Evolutionary conservation across 106 monocot genomes (phyloP), one percentile per base, ranked within the genome.

Genomic region (Alisma plantagoaquatica): DNA sequence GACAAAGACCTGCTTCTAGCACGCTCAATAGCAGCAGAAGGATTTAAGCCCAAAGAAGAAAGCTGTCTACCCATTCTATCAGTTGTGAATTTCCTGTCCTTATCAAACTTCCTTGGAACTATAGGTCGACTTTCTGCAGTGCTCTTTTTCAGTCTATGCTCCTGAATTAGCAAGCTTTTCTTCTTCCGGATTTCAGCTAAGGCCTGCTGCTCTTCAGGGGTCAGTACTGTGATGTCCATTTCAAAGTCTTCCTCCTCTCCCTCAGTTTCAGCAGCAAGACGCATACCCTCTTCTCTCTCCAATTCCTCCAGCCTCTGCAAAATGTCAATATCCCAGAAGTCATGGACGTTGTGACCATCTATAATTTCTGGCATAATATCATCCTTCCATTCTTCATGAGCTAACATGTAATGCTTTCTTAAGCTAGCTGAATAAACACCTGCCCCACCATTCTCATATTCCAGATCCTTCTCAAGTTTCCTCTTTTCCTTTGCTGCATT

Each of bases 391-490:
- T 85, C 89, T n/a, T 84, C 76, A 31, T 74, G 24, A 6, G 70
- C 85, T 66, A 98, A 72, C 15, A 98, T 51, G 41, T 98, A 82
- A 56, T 90, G 81, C 41, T 98, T 98, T 65, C 49, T 90, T 3
- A 98, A 64, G 49, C 68, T 90, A 9, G 96, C 84, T 56, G 96
- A 98, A 65, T 98, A 98, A 28, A 98, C 96, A 59, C 96, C 96
- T 51, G 96, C 96, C 16, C 96, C 89, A 32, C 96, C 89, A 69
- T 98, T 98, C 54, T 98, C 89, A 2, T 90, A 46, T 57, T 98
- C 96, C 26, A 90, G 47, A 74, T 98, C 96, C 43, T 66, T 85
- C 68, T 98, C 96, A 24, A 96, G 88, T 49, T 84, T 81, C 47
- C 59, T 59, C 42, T 76, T 96, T 70, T 72, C 82, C 61, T 60